Evolutionary conservation across 495 filamentous ascomycete genomes (phyloP).

Genomic region (Xylaria bambusicola): DNA sequence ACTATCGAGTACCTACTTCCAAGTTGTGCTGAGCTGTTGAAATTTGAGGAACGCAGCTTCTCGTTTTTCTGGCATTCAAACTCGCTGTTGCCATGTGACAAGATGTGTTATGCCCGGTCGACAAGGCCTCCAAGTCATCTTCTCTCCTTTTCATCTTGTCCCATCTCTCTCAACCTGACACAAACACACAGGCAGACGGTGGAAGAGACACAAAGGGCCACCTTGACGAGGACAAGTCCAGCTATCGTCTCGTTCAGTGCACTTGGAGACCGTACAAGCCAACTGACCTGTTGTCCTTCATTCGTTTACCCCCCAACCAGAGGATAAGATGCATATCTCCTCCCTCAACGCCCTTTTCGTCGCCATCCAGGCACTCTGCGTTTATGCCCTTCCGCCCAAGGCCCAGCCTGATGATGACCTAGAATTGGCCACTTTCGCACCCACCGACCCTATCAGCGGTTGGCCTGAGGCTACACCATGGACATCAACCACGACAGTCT

Average conservation of each 20-base stretch:
- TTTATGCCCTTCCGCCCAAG: constrained; percentile 10
- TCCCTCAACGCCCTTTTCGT: constrained; percentile 9
- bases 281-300: background rate
- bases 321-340: constrained; percentile 12
- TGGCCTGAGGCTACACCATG: constrained; percentile 11
- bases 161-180: background rate
- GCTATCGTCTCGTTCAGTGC: background rate
- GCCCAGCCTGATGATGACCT: background rate
- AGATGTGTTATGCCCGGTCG: background rate
- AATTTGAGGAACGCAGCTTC: background rate
- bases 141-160: background rate
- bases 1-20: background rate
- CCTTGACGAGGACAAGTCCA: background rate
- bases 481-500: constrained; percentile 2
- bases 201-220: no score
- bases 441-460: constrained; percentile 2
- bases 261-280: constrained; percentile 7
- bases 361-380: constrained; percentile 2
- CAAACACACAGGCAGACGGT: no score
- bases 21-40: background rate
- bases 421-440: background rate
- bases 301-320: background rate
- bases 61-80: background rate
- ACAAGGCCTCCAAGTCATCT: background rate
- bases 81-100: background rate